Base-by-base conservation (phyloP, 768 basidiomycete species). In the Lentinula sp. region DNA sequence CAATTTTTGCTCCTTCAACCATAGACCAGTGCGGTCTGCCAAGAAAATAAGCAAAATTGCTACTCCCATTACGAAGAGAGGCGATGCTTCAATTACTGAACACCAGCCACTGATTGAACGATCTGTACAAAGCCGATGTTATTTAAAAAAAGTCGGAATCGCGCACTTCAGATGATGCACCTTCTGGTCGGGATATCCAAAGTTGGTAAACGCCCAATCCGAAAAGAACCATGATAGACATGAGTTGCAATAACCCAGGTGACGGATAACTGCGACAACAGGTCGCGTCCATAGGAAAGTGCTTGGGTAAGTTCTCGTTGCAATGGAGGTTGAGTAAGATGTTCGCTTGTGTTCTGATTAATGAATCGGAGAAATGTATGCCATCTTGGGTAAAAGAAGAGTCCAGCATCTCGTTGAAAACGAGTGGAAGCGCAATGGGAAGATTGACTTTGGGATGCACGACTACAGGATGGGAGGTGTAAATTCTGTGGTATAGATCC, bases 1-100 rank as follows among this genome's bases (percentile, higher is more conserved):
- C 57, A 87, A 82, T 68, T 96, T 97, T 67, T 95, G 89, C 69
- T 94, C 92, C 70, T 95, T 95, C 58, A 89, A 74, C 88, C 92
- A 97, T 62, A 94, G 77, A 43, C 82, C 82, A 4, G 91, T 93
- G n/a, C 94, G 82, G 69, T 97, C 94, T 2, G 93, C 89, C 60
- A 88, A 57, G 72, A 84, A 95, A 33, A 89, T 85, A 52, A 93
- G 70, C n/a, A 78, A 75, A 35, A 91, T 75, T 10, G 85, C 79
- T n/a, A 77, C 70, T 60, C 91, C 87, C 63, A 93, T 85, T 9
- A 87, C 77, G 15, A 87, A 64, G 9, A 83, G 72, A 3, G 90
- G 77, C 16, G 77, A 65, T 55, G 77, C 69, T 33, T 79, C 73
- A 6, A 74, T 63, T 49, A n/a, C 64, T 50, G 32, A 28, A 36